Evolutionary conservation across 345 rosid genomes (phyloP).

Genomic region (Chamaenerion angustifolium): DNA sequence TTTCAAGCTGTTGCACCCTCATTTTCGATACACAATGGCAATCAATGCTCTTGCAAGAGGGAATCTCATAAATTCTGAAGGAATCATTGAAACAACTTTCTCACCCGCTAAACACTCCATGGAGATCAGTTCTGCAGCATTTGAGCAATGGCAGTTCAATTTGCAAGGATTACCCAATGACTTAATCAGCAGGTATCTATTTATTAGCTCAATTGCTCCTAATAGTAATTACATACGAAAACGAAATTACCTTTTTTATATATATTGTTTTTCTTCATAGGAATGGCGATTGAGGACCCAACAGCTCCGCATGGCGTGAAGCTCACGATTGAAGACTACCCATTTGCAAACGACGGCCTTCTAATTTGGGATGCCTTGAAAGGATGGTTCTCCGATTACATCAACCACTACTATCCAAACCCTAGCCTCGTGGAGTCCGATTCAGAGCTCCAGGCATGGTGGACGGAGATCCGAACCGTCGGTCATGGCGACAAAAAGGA

Average conservation of each 20-base stretch:
- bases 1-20: no score
- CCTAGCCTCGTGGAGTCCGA: constrained; percentile 17
- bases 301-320: constrained; percentile 34
- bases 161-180: no score
- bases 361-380: constrained; percentile 10
- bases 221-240: no score
- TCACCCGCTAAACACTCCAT: no score
- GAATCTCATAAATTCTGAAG: no score
- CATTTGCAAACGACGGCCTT: constrained; percentile 42
- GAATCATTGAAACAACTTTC: no score
- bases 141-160: no score
- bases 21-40: no score
- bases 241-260: not conserved
- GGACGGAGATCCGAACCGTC: constrained; percentile 30
- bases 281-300: constrained; percentile 42
- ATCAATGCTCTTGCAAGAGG: no score
- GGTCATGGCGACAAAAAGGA: constrained; percentile 47
- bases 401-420: constrained; percentile 32
- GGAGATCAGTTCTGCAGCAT: no score
- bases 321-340: constrained; percentile 42
- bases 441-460: constrained; percentile 45
- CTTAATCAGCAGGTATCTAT: no score
- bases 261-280: constrained; percentile 12
- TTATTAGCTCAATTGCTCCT: no score
- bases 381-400: constrained; percentile 31